Evolutionary conservation across 768 basidiomycete species (phyloP), one percentile per base, ranked within the genome.

Genomic region (Royoungia palumana): DNA sequence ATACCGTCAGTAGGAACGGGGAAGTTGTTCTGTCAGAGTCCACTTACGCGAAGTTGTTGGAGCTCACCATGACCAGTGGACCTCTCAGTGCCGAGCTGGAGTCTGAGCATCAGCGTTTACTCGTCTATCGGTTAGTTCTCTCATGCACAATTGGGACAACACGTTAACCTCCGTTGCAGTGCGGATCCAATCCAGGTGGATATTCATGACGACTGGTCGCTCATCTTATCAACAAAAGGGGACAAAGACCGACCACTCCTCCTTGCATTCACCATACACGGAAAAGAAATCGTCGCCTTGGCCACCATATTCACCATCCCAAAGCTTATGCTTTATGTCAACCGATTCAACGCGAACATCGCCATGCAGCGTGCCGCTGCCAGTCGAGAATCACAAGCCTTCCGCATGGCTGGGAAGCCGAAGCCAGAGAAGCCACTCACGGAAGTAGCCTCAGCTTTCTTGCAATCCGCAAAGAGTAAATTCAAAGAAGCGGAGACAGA

Each of bases 361-460:
- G 79, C 85, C 34, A 72, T 77, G 6, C 90, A 94, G 63, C 75
- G 79, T 37, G 79, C 83, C 54, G 88, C 85, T 1, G 92, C 92
- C 3, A 82, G 81, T 53, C 75, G 82, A 34, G 89, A 91, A 68
- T 92, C 90, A 1, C 77, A 77, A 50, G 82, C 85, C 2, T 94
- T 89, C 74, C 75, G 85, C 20, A 75, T 78, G n/a, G 81, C 82
- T 13, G 79, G 79, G n/a, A 72, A 76, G 6, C 83, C 86, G 6
- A 85, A 80, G 58, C 87, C 87, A 7, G 84, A 84, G 43, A 91
- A 90, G 54, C 83, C 90, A 2, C 71, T 94, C 14, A 89, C 88
- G 2, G 81, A 86, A 12, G 89, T 93, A n/a, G 90, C 91, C 2
- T 82, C 87, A 53, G 87, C 89, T 25, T 88, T 92, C 81, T 66